Evolutionary conservation across 345 rosid genomes (phyloP), one percentile per base, ranked within the genome.

Genomic region (Salix dunnii): DNA sequence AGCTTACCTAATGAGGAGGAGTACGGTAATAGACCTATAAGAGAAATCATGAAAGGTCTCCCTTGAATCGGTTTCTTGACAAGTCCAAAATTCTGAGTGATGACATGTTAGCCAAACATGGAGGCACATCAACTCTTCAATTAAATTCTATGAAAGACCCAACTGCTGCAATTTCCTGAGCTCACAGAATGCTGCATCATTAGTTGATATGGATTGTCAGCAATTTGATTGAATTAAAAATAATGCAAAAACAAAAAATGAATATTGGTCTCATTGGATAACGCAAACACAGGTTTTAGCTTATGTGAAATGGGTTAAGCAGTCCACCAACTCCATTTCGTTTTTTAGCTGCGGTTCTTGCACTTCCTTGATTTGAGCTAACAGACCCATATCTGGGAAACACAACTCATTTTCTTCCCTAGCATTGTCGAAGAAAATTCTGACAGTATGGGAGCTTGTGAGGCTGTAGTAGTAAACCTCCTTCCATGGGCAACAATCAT

Each of bases 401-500:
- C 74, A 79, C 30, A n/a, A n/a, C 38, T 76, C 69, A 7, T 10
- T 11, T 3, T 60, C 73, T 68, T 67, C n/a, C 31, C 73, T 67
- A 30, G 35, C 46, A 49, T 68, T 0, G 28, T 79, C 18, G 11
- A 68, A 73, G 31, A 42, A 74, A 60, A 78, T 72, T 31, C 68
- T n/a, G 30, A 67, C 69, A 48, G 67, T 77, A n/a, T 66, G 67
- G 68, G 81, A 67, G 62, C n/a, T 78, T 51, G 68, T 65, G 48
- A 69, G 72, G 51, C 67, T 67, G 70, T 73, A 78, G 16, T 30
- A 68, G 67, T 33, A 33, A 33, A 78, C 67, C 25, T 43, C 60
- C 8, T 77, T 63, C 79, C 79, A 77, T 46, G 13, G 38, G 48
- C 79, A 77, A 33, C 79, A 77, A 36, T 77, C 75, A 70, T 31